phyloP scores from a whole-genome alignment of 1,284 basidiomycete species.

The Moniliophthora roreri region DNA sequence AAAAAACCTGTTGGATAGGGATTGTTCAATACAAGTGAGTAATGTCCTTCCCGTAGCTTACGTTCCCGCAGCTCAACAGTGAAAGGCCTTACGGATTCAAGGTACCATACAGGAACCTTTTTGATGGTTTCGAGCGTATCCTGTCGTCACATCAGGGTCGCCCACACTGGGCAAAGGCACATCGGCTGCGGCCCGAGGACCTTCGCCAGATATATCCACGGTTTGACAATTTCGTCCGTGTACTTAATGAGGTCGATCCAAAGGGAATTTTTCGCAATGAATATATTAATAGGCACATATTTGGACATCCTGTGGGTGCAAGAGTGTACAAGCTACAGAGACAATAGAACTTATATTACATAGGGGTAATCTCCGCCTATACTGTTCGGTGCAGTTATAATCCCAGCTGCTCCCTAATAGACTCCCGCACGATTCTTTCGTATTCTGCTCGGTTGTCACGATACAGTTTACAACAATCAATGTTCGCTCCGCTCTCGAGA shows the following conservation, averaged over 20 bases:
- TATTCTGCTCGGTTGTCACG: conserved; percentile 83
- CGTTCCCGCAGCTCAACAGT: conserved; percentile 13
- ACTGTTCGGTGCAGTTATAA: conserved; percentile 36
- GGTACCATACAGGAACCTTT: conserved; percentile 85
- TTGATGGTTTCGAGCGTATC: conserved; percentile 80
- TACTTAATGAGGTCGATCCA: conserved; percentile 80
- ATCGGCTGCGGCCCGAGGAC: conserved; percentile 68
- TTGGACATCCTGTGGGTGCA: conserved; percentile 51
- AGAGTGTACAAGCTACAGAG: conserved; percentile 53
- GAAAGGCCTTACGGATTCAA: conserved; percentile 85
- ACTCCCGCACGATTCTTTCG: conserved; percentile 67
- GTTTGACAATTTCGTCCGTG: conserved; percentile 78
- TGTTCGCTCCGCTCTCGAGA: conserved; percentile 96
- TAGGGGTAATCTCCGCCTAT: conserved; percentile 16
- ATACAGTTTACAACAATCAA: conserved; percentile 96
- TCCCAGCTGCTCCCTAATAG: conserved; percentile 72
- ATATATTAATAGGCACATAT: conserved; percentile 75
- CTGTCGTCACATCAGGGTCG: conserved; percentile 75
- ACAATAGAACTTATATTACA: conserved; percentile 11
- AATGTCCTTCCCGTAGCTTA: conserved; percentile 11
- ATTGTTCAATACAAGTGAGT: conserved; percentile 91
- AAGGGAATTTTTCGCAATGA: conserved; percentile 78
- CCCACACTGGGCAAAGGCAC: conserved; percentile 98
- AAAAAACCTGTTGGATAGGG: conserved; percentile 92
- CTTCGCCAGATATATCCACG: conserved; percentile 78